Base-by-base conservation (phyloP, 495 filamentous ascomycete species). In the Penicillium verhagenii region DNA sequence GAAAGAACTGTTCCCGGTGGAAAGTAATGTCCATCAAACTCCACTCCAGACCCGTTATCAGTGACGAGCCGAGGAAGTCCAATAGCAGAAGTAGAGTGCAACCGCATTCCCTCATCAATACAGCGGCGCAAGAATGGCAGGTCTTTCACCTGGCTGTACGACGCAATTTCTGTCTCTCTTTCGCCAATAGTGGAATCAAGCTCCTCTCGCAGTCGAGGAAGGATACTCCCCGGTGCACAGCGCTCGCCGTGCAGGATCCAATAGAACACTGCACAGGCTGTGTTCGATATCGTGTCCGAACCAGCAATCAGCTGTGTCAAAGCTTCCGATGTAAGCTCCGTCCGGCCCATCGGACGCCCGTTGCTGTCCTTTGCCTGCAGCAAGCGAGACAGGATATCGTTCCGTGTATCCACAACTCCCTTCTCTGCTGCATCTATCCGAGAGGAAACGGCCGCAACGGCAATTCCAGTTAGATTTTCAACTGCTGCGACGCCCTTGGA, bases 281-380 rank as follows among this genome's bases (percentile, higher is more conserved):
- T 88, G 67, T 92, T 93, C 52, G 80, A 85, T 0, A 88, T 91
- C 0, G 89, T 93, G 66, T 92, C 89, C 28, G 81, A 86, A 14
- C 89, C 89, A 4, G 89, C 89, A 55, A 93, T 92, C 16, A 93
- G 76, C 64, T 91, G 88, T 0, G 89, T 92, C 4, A 92, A 72
- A 0, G 89, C 89, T 65, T 93, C 89, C 14, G 88, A 88, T 3
- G 86, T 89, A 35, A 92, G 77, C 58, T 93, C 89, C 54, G 82
- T 73, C 4, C 85, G 78, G 0, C 85, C 80, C 14, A 93, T 77
- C 4, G 80, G 82, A 18, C 84, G 64, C 28, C 88, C 89, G 40
- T 83, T 86, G 10, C 87, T 86, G 67, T 93, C 89, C 33, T 82
- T 82, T 23, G 86, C 89, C 65, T 92, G 85, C 74, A 91, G 85